phyloP scores from a whole-genome alignment of 2,329 filamentous ascomycete species.

The Phoma sp. region DNA sequence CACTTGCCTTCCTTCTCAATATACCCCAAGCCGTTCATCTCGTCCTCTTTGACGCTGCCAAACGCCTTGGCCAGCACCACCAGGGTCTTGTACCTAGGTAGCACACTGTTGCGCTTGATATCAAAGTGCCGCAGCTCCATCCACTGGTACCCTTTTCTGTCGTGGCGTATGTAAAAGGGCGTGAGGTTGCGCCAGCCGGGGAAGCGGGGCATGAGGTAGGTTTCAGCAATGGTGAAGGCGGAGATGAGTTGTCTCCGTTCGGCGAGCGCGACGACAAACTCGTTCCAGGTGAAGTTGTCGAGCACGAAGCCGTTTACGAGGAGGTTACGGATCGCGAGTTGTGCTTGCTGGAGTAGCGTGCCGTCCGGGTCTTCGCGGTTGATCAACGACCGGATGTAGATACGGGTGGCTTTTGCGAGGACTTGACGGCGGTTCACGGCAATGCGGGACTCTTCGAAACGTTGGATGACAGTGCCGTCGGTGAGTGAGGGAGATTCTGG shows the following conservation, averaged over 20 bases:
- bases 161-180: constrained; percentile 32
- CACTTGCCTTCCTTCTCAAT: constrained; percentile 28
- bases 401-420: constrained; percentile 56
- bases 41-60: constrained; percentile 43
- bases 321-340: constrained; percentile 59
- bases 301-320: constrained; percentile 72
- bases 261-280: constrained; percentile 72
- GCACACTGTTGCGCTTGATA: constrained; percentile 30
- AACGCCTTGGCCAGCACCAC: constrained; percentile 51
- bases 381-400: constrained; percentile 61
- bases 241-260: constrained; percentile 64
- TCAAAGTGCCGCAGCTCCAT: constrained; percentile 40
- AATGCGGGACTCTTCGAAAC: constrained; percentile 30
- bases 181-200: constrained; percentile 67
- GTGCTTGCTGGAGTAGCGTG: constrained; percentile 35
- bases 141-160: constrained; percentile 31
- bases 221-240: constrained; percentile 78
- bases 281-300: constrained; percentile 81
- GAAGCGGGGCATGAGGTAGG: constrained; percentile 78
- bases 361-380: constrained; percentile 55
- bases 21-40: constrained; percentile 40
- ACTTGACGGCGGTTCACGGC: constrained; percentile 54
- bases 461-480: constrained; percentile 27
- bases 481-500: constrained; percentile 27
- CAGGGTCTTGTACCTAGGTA: constrained; percentile 54